phyloP scores from a whole-genome alignment of 345 rosid genomes.

The Xanthoceras sorbifolium region DNA sequence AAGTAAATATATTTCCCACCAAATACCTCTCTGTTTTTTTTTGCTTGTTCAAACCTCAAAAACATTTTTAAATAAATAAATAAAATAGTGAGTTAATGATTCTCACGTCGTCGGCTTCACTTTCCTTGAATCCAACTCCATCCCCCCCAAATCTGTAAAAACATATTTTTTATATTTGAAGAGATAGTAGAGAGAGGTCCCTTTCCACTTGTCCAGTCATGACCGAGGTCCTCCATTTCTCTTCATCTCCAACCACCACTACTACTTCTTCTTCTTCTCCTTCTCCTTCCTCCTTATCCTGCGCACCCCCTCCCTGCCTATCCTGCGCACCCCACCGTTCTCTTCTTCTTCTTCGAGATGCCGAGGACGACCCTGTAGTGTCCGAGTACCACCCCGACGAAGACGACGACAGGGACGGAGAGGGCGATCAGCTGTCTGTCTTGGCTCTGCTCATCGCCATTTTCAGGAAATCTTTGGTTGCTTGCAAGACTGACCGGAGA shows the following conservation, averaged over 20 bases:
- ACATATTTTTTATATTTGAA: conserved; percentile 12
- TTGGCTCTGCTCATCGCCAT: conserved; percentile 66
- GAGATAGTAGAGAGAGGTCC: conserved; percentile 5
- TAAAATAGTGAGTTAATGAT: conserved; percentile 31
- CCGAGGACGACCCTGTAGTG: conserved; percentile 25
- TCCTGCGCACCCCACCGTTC: conserved; percentile 23
- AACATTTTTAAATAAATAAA: background rate
- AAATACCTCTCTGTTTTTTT: conserved; percentile 20
- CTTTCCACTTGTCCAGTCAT: conserved; percentile 46
- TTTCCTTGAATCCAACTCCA: conserved; percentile 51
- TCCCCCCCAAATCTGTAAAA: conserved; percentile 12
- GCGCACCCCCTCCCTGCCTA: conserved; percentile 29
- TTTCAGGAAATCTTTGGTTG: conserved; percentile 70
- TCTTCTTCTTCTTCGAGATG: conserved; percentile 13
- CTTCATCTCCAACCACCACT: conserved; percentile 51
- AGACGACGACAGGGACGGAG: conserved; percentile 24
- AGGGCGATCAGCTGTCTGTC: conserved; percentile 66
- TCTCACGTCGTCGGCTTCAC: conserved; percentile 32
- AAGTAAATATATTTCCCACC: conserved; percentile 38
- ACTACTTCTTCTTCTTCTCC: conserved; percentile 36
- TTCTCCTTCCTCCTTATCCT: conserved; percentile 39
- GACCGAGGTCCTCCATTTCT: conserved; percentile 80
- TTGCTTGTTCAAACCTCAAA: conserved; percentile 35
- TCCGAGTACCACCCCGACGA: conserved; percentile 22
- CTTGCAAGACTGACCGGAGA: conserved; percentile 60